phyloP scores from a whole-genome alignment of 2,329 filamentous ascomycete species.

The Diaporthe citri region DNA sequence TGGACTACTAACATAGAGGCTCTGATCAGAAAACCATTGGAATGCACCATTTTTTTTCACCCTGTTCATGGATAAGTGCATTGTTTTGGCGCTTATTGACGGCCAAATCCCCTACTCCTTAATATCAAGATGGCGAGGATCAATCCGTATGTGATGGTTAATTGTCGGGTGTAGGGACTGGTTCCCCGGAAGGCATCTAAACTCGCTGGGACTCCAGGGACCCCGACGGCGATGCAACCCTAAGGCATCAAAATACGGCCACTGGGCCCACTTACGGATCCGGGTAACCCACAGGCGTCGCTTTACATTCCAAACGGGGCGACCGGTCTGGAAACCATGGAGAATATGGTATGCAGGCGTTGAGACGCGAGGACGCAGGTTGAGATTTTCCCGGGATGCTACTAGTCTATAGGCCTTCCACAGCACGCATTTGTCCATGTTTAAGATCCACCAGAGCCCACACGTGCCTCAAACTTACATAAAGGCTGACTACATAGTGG shows the following conservation, averaged over 20 bases:
- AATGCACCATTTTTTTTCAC: rapidly evolving
- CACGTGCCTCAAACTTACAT: too few relatives aligned
- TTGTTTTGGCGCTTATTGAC: neutral
- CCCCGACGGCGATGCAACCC: neutral
- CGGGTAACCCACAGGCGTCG: neutral
- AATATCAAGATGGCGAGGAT: too few relatives aligned
- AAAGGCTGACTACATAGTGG: too few relatives aligned
- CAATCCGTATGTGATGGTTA: neutral
- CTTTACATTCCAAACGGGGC: neutral
- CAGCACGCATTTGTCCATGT: too few relatives aligned
- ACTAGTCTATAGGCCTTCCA: neutral
- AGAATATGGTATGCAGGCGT: neutral
- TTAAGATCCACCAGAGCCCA: too few relatives aligned
- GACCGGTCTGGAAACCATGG: neutral
- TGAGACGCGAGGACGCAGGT: neutral
- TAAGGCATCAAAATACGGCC: neutral
- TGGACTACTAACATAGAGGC: neutral
- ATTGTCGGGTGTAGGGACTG: neutral
- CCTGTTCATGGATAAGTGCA: neutral
- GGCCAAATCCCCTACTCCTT: neutral
- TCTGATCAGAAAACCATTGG: neutral
- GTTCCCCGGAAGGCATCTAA: neutral
- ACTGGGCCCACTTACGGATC: neutral
- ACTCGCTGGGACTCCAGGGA: neutral
- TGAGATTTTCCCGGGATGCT: neutral